Evolutionary conservation across 2,329 filamentous ascomycete genomes (phyloP).

Genomic region (Calonectria leucothoes): DNA sequence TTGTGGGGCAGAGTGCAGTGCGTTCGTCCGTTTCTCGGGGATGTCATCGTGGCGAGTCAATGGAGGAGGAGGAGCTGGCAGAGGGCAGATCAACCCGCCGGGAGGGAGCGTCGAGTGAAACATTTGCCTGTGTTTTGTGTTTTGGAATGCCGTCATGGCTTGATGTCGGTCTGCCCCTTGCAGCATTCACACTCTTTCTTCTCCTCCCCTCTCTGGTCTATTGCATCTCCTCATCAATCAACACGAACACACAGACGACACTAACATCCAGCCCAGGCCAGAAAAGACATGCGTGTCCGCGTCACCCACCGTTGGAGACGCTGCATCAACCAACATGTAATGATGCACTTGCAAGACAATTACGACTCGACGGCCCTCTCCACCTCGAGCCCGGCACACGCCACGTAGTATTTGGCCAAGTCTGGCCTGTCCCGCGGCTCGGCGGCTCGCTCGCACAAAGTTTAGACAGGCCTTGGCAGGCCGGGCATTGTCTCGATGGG

Average conservation of each 20-base stretch:
- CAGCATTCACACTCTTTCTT: no score
- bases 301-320: background rate
- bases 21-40: background rate
- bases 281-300: background rate
- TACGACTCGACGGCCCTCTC: background rate
- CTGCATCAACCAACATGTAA: background rate
- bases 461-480: constrained; percentile 26
- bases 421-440: background rate
- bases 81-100: background rate
- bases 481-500: constrained; percentile 27
- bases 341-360: background rate
- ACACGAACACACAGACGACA: background rate
- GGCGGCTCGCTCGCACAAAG: background rate
- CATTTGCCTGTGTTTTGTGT: background rate
- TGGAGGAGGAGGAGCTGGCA: background rate
- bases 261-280: background rate
- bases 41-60: background rate
- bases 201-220: background rate
- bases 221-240: background rate
- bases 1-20: background rate
- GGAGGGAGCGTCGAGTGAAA: background rate
- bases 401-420: constrained; percentile 5
- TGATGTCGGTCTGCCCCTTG: no score
- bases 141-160: background rate
- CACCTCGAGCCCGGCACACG: background rate